Evolutionary conservation across 306 rosid genomes (phyloP), one percentile per base, ranked within the genome.

Genomic region (Macrotyloma uniflorum): DNA sequence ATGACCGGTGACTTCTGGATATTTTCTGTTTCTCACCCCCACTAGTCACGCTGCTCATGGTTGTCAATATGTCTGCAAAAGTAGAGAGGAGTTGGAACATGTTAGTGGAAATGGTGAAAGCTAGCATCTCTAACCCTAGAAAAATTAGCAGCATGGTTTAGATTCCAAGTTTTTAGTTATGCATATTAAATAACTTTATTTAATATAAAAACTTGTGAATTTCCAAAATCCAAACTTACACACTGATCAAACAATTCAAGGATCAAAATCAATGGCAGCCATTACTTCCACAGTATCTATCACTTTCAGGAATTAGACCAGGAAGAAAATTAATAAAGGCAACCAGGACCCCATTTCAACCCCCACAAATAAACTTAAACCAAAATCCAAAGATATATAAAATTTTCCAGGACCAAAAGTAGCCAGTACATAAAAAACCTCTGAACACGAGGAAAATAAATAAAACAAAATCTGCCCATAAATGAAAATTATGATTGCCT

Each of bases 41-140:
- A 38, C 47, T 84, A 16, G 80, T 83, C 50, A 65, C 43, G 22
- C 57, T 71, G 70, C 78, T 86, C 97, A 87, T 88, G 78, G 57
- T 86, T 67, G 23, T 76, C 72, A 61, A 32, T 76, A 54, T 61
- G 58, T 68, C 86, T 76, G 67, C 36, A 50, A 71, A 16, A 78
- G 49, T 46, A 28, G n/a, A 51, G 1, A 74, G 28, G 43, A 24
- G 3, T 32, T 46, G 6, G 1, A 49, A 43, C 8, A 35, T 8
- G 47, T 67, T 20, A 45, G 22, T 46, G n/a, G 40, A 16, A 40
- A 45, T 20, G 12, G 36, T 26, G 62, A 84, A 50, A 35, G 2
- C 14, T 35, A 33, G 30, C 62, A 47, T 45, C 43, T 47, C 24
- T 20, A 35, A 35, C 51, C 42, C 13, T 10, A 43, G 16, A 42